Percentiles rank a stretch among this genome's conserved stretches.
These are phyloP conservation scores for Sextonia rubra DNA, from an alignment of 164 flowering plant genomes.

Conservation along the genomic window DNA sequence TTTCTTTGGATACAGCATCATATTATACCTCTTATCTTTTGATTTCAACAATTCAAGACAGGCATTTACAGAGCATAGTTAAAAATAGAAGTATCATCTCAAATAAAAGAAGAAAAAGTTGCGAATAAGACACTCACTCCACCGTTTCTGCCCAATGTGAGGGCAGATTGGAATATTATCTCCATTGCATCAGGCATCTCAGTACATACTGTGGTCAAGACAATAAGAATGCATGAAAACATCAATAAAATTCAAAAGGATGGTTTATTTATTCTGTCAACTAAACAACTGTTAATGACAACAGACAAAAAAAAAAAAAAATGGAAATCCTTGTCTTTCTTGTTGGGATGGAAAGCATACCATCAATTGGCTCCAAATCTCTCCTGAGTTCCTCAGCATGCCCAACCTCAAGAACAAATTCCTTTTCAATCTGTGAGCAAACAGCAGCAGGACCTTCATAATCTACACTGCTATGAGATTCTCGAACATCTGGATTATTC, in stretches of 20 bases:
- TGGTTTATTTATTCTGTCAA: neutral
- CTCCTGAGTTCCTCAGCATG: slow-evolving; percentile 83
- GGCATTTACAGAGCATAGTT: too few species aligned
- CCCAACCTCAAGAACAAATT: slow-evolving; percentile 78
- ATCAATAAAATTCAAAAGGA: neutral
- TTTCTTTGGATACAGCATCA: neutral
- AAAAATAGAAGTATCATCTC: neutral
- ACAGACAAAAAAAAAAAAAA: neutral
- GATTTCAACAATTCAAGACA: too few species aligned
- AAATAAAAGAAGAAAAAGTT: neutral
- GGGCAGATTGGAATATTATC: slow-evolving; percentile 82
- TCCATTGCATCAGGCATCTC: slow-evolving; percentile 99
- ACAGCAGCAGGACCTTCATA: slow-evolving; percentile 44
- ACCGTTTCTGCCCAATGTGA: slow-evolving; percentile 72
- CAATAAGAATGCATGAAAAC: neutral
- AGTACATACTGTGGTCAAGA: slow-evolving; percentile 44
- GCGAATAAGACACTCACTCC: slow-evolving; percentile 56
- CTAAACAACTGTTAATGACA: neutral
- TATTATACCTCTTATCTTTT: neutral
- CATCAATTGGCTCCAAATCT: slow-evolving; percentile 51
- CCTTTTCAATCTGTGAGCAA: slow-evolving; percentile 62
- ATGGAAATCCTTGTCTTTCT: neutral
- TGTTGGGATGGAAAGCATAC: slow-evolving; percentile 34
- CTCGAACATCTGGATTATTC: slow-evolving; percentile 38
- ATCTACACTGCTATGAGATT: slow-evolving; percentile 25